Percentiles rank a stretch among this genome's conserved stretches.
phyloP scores from a whole-genome alignment of 192 early-diverging fungal genomes.

The Coemansia furcata region DNA sequence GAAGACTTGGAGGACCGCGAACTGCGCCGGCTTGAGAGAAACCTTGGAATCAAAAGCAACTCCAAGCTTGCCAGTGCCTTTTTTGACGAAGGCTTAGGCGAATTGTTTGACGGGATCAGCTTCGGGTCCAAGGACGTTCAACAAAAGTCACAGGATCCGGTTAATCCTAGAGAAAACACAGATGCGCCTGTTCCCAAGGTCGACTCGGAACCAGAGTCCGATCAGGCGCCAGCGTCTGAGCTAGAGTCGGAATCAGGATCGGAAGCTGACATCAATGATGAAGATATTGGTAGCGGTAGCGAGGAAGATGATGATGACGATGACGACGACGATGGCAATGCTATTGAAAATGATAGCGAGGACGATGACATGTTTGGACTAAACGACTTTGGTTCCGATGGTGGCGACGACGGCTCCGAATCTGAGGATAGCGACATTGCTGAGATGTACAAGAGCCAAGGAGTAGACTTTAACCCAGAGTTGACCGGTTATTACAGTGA shows the following conservation, averaged over 20 bases:
- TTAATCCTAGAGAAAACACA: not conserved
- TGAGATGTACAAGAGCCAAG: conserved; percentile 31
- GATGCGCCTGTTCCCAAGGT: not conserved
- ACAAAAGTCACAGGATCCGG: not conserved
- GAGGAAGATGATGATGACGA: not conserved
- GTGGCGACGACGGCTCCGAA: conserved; percentile 15
- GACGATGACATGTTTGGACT: conserved; percentile 39
- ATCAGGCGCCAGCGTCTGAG: not conserved
- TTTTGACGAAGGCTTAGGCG: conserved; percentile 48
- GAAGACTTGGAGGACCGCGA: conserved; percentile 53
- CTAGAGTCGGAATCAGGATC: not conserved
- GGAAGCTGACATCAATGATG: not conserved
- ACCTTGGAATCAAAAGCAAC: conserved; percentile 51
- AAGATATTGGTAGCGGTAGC: not conserved
- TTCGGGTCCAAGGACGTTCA: conserved; percentile 39
- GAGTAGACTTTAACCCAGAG: conserved; percentile 25
- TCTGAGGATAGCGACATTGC: conserved; percentile 51
- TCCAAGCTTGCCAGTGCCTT: conserved; percentile 44
- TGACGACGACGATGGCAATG: not conserved
- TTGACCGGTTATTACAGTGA: conserved; percentile 24
- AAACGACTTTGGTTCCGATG: conserved; percentile 25
- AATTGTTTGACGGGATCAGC: conserved; percentile 32
- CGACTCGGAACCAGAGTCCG: not conserved
- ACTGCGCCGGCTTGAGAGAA: conserved; percentile 49
- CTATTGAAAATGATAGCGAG: conserved; percentile 14